Evolutionary conservation across 768 basidiomycete genomes (phyloP).

Genomic region (Glaciozyma antarctica): DNA sequence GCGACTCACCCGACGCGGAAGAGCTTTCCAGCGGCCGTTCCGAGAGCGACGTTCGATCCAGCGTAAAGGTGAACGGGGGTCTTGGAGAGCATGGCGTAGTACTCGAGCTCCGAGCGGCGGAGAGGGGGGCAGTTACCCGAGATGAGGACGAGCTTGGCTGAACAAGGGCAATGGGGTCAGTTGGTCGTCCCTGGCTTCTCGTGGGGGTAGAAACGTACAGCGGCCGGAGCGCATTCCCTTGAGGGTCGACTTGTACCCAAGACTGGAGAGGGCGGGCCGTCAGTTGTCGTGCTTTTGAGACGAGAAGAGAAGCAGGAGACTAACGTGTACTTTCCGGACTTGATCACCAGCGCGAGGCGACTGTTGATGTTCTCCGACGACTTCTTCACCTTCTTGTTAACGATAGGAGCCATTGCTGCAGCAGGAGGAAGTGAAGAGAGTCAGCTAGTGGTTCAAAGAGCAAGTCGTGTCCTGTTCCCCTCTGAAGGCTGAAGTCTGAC

Average conservation of each 20-base stretch:
- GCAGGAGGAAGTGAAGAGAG: background rate
- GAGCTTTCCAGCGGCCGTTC: constrained; percentile 96
- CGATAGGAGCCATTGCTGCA: constrained; percentile 18
- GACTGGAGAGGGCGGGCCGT: constrained; percentile 21
- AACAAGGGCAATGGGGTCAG: background rate
- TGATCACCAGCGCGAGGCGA: constrained; percentile 44
- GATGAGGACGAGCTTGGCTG: constrained; percentile 97
- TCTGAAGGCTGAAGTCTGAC: no score
- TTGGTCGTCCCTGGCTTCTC: background rate
- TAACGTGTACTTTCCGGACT: background rate
- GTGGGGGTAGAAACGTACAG: constrained; percentile 52
- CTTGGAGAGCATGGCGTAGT: constrained; percentile 88
- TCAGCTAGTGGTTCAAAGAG: background rate
- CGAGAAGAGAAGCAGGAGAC: no score
- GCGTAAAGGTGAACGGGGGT: constrained; percentile 96
- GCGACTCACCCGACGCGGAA: constrained; percentile 75
- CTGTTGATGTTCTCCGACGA: constrained; percentile 34
- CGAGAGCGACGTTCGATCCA: constrained; percentile 95
- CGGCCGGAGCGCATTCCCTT: constrained; percentile 98
- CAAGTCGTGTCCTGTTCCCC: background rate
- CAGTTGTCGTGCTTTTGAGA: no score
- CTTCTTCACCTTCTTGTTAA: constrained; percentile 27
- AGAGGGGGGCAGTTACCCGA: constrained; percentile 98
- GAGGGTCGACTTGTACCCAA: constrained; percentile 96
- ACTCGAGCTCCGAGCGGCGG: constrained; percentile 98